Conservation (phyloP, 129 eudicot species). For the Logfia minima region DNA sequence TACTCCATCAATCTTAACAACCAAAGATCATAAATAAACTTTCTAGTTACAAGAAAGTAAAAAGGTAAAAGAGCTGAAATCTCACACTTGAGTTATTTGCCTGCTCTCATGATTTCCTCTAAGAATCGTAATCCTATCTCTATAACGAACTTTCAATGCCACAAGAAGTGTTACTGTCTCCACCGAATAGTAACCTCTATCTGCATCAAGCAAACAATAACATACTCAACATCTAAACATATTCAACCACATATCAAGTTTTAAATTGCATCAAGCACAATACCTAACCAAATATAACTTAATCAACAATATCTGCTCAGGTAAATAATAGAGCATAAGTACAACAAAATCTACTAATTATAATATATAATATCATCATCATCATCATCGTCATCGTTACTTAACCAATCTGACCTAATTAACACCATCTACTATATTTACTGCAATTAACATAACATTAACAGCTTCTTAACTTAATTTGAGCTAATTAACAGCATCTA, state of each 20-base stretch:
- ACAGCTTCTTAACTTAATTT: neutral
- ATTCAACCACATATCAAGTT: constrained; percentile 18
- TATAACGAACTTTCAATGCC: constrained; percentile 80
- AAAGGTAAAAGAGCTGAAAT: constrained; percentile 10
- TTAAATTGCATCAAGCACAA: neutral
- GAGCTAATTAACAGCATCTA: neutral
- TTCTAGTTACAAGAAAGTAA: neutral
- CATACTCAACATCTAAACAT: constrained; percentile 21
- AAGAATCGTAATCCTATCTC: constrained; percentile 93
- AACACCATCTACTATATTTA: neutral
- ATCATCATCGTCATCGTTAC: neutral
- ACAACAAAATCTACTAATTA: neutral
- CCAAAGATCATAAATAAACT: neutral
- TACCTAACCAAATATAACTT: neutral
- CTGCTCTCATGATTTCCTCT: constrained; percentile 97
- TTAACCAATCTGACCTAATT: neutral
- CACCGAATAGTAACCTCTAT: constrained; percentile 73
- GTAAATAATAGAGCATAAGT: neutral
- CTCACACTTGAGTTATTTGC: constrained; percentile 61
- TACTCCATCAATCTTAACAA: neutral
- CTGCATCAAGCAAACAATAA: constrained; percentile 36
- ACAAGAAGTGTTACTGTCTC: constrained; percentile 51
- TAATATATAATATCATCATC: neutral
- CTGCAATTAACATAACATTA: neutral
- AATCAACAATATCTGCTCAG: constrained; percentile 4